phyloP scores from a whole-genome alignment of 129 eudicot species.

The Smallanthus sonchifolius region DNA sequence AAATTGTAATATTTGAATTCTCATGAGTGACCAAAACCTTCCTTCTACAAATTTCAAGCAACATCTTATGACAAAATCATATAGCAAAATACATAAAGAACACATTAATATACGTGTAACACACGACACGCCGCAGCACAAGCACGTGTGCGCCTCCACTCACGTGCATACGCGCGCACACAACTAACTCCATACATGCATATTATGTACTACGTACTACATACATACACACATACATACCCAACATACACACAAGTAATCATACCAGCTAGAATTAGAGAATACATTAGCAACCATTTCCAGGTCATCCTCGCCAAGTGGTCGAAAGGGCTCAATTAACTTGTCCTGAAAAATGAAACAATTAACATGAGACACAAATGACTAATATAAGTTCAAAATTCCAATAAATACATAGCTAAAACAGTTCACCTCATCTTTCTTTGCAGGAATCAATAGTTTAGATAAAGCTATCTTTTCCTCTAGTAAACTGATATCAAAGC shows the following conservation, averaged over 20 bases:
- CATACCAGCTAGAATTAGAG: slow-evolving; percentile 55
- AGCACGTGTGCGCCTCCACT: too few relatives aligned
- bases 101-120: background rate
- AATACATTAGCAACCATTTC: slow-evolving; percentile 51
- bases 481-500: slow-evolving; percentile 23
- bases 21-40: slow-evolving; percentile 75
- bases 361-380: slow-evolving; percentile 10
- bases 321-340: slow-evolving; percentile 53
- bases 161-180: too few relatives aligned
- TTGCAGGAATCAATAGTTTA: slow-evolving; percentile 25
- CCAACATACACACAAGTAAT: too few relatives aligned
- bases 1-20: slow-evolving; percentile 68
- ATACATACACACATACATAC: background rate
- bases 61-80: slow-evolving; percentile 6
- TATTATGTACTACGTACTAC: background rate
- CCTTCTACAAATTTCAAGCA: slow-evolving; percentile 42
- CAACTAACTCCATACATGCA: too few relatives aligned
- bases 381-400: background rate
- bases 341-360: slow-evolving; percentile 44
- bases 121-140: background rate
- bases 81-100: too few relatives aligned
- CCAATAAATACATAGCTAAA: background rate
- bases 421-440: slow-evolving; percentile 36
- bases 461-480: slow-evolving; percentile 20
- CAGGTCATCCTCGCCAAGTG: slow-evolving; percentile 63